Conservation (phyloP, 345 rosid genomes). For the Aethionema arabicum region DNA sequence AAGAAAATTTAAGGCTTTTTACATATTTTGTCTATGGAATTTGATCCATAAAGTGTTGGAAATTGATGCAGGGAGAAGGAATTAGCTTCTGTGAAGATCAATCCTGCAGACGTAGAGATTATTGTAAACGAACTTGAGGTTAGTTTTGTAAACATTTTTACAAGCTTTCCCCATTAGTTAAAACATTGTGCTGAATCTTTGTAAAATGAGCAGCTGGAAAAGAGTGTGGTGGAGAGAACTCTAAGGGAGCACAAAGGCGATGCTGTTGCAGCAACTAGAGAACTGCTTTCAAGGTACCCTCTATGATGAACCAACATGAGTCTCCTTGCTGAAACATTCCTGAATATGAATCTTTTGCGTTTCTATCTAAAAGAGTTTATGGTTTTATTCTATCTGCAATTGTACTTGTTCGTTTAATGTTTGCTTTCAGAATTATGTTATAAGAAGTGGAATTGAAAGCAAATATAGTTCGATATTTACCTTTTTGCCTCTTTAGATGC, state of each 20-base stretch:
- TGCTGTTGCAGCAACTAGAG: conserved; percentile 88
- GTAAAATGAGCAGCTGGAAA: conserved; percentile 60
- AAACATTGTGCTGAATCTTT: neutral
- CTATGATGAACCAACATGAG: conserved; percentile 22
- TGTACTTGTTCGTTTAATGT: no score
- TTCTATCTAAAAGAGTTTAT: no score
- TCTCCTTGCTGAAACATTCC: no score
- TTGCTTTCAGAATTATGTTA: no score
- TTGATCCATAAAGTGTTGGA: conserved; percentile 3
- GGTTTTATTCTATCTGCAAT: no score
- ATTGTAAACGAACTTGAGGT: conserved; percentile 96
- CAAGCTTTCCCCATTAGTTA: conserved; percentile 15
- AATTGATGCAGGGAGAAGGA: conserved; percentile 70
- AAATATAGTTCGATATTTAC: no score
- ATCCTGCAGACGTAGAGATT: conserved; percentile 82
- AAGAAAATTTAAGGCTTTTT: conserved; percentile 4
- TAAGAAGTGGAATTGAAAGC: no score
- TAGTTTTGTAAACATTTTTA: neutral
- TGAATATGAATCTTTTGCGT: no score
- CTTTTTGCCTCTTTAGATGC: no score
- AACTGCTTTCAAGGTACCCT: conserved; percentile 58
- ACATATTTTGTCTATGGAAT: neutral
- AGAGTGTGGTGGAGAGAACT: conserved; percentile 88
- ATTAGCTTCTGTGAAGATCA: conserved; percentile 95
- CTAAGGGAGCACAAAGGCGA: conserved; percentile 93